A percentile compares a stretch with the other conserved stretches of the same genome.
These are phyloP conservation scores for Paraphaeosphaeria sporulosa DNA, from an alignment of 2,329 filamentous ascomycete species.

Conservation along the genomic window DNA sequence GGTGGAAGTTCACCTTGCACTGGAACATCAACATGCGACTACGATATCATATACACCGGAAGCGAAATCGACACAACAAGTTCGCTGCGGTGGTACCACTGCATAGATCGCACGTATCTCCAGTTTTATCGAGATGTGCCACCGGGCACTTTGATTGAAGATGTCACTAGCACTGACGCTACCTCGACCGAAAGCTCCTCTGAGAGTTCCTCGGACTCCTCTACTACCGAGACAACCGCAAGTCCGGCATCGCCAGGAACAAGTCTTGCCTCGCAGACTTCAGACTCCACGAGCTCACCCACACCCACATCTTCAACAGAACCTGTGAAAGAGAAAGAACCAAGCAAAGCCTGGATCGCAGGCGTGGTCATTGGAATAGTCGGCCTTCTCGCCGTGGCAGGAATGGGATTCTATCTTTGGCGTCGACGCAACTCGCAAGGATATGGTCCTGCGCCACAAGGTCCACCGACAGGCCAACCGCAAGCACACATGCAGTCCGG, in stretches of 20 bases:
- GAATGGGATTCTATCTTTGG: constrained; percentile 17
- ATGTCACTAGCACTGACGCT: not conserved
- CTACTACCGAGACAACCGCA: constrained; percentile 1
- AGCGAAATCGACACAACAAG: constrained; percentile 5
- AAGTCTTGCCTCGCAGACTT: constrained; percentile 5
- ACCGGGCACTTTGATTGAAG: not conserved
- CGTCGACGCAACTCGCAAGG: constrained; percentile 13
- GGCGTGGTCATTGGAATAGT: constrained; percentile 17
- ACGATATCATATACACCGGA: constrained; percentile 11
- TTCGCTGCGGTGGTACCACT: constrained; percentile 10
- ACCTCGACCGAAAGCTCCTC: constrained; percentile 6
- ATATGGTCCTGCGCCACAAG: constrained; percentile 15
- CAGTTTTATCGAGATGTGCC: constrained; percentile 5
- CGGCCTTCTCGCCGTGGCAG: constrained; percentile 17
- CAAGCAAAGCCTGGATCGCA: constrained; percentile 22
- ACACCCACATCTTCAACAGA: not conserved
- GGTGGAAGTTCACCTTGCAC: not conserved
- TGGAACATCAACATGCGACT: constrained; percentile 3
- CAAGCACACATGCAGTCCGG: constrained; percentile 7
- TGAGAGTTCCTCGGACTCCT: not conserved
- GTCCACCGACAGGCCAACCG: constrained; percentile 6
- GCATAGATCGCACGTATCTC: not conserved
- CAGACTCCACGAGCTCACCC: constrained; percentile 3
- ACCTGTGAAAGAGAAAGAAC: constrained; percentile 1
- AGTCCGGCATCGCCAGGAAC: constrained; percentile 1